phyloP scores from a whole-genome alignment of 805 yeast species.

The Ogataea saltuana region DNA sequence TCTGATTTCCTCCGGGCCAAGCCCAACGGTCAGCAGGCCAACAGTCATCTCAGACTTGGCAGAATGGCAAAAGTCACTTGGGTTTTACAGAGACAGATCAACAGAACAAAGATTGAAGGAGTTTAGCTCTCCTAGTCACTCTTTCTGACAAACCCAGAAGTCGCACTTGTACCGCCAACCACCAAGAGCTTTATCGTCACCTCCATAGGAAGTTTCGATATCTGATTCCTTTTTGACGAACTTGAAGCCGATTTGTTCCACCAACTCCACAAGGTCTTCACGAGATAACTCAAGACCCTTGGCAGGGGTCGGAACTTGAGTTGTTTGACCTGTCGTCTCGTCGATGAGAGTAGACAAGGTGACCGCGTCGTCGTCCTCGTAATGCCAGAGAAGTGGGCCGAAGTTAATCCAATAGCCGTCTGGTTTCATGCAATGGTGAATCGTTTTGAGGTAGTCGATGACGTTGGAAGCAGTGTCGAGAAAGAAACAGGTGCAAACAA shows the following conservation, averaged over 20 bases:
- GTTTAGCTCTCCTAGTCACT: neutral
- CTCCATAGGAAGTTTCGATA: conserved; percentile 53
- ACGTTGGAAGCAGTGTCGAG: conserved; percentile 64
- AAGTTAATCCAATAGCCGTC: conserved; percentile 62
- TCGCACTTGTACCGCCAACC: conserved; percentile 62
- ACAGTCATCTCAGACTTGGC: conserved; percentile 16
- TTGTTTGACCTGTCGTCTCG: conserved; percentile 25
- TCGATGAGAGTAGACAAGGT: conserved; percentile 26
- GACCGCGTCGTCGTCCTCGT: conserved; percentile 49
- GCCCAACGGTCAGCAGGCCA: neutral
- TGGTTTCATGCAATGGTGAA: conserved; percentile 44
- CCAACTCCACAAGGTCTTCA: conserved; percentile 52
- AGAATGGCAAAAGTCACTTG: conserved; percentile 26
- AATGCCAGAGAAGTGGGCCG: conserved; percentile 76
- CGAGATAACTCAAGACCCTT: conserved; percentile 61
- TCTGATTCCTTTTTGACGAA: conserved; percentile 45
- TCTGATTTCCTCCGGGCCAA: neutral
- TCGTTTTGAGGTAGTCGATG: conserved; percentile 54
- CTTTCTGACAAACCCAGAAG: conserved; percentile 61
- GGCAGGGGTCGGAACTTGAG: conserved; percentile 36
- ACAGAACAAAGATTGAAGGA: conserved; percentile 9
- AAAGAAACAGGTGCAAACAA: conserved; percentile 57
- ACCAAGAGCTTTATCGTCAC: conserved; percentile 52
- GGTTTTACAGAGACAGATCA: conserved; percentile 15
- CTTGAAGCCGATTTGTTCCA: conserved; percentile 51